Evolutionary conservation across 2,329 filamentous ascomycete genomes (phyloP), one percentile per base, ranked within the genome.

Genomic region (Sporothrix brasiliensis): DNA sequence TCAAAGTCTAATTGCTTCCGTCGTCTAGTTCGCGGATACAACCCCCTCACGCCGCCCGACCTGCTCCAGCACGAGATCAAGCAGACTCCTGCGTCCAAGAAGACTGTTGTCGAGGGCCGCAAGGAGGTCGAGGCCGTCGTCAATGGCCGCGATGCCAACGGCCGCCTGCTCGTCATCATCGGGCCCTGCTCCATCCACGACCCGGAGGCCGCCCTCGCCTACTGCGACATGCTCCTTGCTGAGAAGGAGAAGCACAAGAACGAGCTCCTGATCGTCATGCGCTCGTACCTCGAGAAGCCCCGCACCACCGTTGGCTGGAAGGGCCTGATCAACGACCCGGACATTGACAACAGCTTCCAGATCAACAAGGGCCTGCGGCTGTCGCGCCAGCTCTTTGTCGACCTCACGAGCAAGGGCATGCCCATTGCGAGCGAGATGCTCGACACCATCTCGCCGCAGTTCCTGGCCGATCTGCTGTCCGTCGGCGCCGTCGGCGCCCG

Each of bases 231-330:
- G 74, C 86, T 99, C 73, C 80, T 96, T 75, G 85, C 88, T 77
- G 85, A 96, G 77, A 94, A 94, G 81, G 88, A 94, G 79, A 95
- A 96, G 84, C 91, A 97, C 84, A 87, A 91, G 79, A 87, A 94
- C 77, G 93, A 98, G 78, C 87, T 99, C 50, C 86, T 96, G 76
- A 95, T 99, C 75, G 91, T 99, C 73, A 99, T 99, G 95, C 92
- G 95, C 76, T 92, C 93, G 74, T 99, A 99, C 87, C 89, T 99
- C 72, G 95, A 99, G 86, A 99, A 99, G 86, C 95, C 95, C 27
- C 90, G 95, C 74, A 99, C 95, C 39, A 99, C 95, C 0, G 93
- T 99, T 39, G 95, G 95, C 75, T 99, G 95, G 95, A 99, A 99
- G 85, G 95, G 95, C 66, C 84, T 99, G 76, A 97, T 99, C 84